Evolutionary conservation across 2,329 filamentous ascomycete genomes (phyloP), one percentile per base, ranked within the genome.

Genomic region (Zelopaecilomyces penicillatus): DNA sequence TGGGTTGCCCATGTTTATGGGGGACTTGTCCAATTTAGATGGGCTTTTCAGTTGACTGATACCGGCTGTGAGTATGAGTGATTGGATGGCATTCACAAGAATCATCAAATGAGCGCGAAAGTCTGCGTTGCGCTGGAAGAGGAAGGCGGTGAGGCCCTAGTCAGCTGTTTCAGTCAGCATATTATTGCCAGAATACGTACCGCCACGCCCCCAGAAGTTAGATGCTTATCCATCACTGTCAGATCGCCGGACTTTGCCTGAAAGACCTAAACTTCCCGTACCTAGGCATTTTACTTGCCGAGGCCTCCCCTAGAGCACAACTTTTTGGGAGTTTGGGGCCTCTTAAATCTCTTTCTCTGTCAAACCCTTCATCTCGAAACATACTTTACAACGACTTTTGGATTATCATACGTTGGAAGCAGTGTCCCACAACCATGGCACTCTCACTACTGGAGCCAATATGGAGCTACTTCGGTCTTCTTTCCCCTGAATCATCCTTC

Each of bases 401-500:
- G 19, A 19, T 19, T 19, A 19, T 19, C 19, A 19, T 19, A 19
- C 19, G 19, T 19, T 19, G 19, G 19, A 19, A 19, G 19, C 34
- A 37, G 34, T 11, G 34, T 37, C 34, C 34, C 34, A 8, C 7
- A 39, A 46, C 42, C 45, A 63, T 65, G 61, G 44, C 54, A 28
- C 12, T 31, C n/a, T 32, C 35, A 4, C 5, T 44, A 30, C 39
- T 37, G 44, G 41, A 44, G 34, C 43, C 46, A 32, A 54, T 57
- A 30, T 61, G 57, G 58, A 44, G 50, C 41, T 44, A 59, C 32
- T 44, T 54, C 41, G 47, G 52, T 41, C 43, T 59, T 30, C 32
- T 58, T n/a, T 47, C 57, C 47, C 53, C 60, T 37, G 54, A 56
- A 31, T 64, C 61, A 32, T 57, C 64, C 9, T 50, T 56, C 36